Evolutionary conservation across 305 asterid genomes (phyloP), one percentile per base, ranked within the genome.

Genomic region (Fraxinus ornus): DNA sequence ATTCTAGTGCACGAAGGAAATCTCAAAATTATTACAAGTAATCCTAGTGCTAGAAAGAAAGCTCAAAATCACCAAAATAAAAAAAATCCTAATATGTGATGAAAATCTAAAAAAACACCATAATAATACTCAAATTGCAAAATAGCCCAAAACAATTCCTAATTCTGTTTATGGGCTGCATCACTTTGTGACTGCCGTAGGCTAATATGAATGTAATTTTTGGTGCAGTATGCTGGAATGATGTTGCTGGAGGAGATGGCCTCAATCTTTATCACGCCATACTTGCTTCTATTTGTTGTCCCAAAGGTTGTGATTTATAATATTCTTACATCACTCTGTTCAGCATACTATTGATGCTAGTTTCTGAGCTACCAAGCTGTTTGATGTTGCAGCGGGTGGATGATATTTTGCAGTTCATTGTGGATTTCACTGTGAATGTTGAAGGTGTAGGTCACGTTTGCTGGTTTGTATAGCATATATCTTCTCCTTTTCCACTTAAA

Each of bases 381-480:
- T 84, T 79, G 80, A 41, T 82, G 55, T 84, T 84, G 90, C 94
- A 97, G 99, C 89, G 91, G 82, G 97, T 91, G 76, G 97, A 89
- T 70, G 97, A 87, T 81, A 92, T 97, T 80, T 85, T 97, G 87
- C 91, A 89, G 86, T 97, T 97, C 93, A 92, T 97, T 66, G 78
- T 49, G 79, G 97, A 94, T 85, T 97, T 94, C 91, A 97, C 98
- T n/a, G 90, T 84, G 17, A 91, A 92, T 47, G 92, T 92, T 83
- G 98, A 94, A 88, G 99, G 99, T n/a, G 97, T 97, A 19, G 98
- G 98, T 68, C 91, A 94, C 82, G 94, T 97, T 79, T 97, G 99
- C 86, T 93, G 99, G 99, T 89, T 85, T 22, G 83, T 76, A 52
- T 80, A 64, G 36, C 79, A 6, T 57, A 79, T 13, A 7, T 75